Evolutionary conservation across 768 basidiomycete species (phyloP).

Genomic region (Suillus variegatus): DNA sequence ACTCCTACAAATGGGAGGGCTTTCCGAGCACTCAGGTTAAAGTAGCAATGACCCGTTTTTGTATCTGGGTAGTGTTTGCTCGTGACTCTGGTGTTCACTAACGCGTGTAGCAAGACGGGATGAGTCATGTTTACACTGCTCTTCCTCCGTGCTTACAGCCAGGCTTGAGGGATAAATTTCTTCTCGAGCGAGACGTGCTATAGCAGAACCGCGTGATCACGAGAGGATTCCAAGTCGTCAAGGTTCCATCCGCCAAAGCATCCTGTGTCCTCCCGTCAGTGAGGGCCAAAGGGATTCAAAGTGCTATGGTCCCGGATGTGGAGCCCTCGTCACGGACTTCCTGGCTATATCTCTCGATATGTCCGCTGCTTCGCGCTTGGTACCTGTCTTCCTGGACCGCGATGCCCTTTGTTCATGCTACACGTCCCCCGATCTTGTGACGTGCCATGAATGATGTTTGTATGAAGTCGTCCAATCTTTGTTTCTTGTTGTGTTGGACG

Average conservation of each 20-base stretch:
- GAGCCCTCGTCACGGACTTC: constrained; percentile 17
- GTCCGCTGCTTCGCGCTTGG: constrained; percentile 23
- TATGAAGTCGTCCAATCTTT: neutral
- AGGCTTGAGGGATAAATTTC: constrained; percentile 3
- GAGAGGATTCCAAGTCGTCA: constrained; percentile 9
- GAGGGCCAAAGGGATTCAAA: constrained; percentile 4
- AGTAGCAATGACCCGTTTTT: constrained; percentile 4
- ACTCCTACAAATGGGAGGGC: constrained; percentile 17
- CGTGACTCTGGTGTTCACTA: constrained; percentile 7
- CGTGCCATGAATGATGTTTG: constrained; percentile 8
- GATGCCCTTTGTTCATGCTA: constrained; percentile 21
- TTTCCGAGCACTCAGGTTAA: constrained; percentile 7
- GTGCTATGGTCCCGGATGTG: constrained; percentile 4
- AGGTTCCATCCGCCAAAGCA: constrained; percentile 9
- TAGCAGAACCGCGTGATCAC: constrained; percentile 9
- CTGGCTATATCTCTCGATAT: constrained; percentile 19
- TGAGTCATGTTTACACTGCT: constrained; percentile 4
- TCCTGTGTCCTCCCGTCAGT: constrained; percentile 4
- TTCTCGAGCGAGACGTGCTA: constrained; percentile 7
- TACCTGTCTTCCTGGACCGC: constrained; percentile 25
- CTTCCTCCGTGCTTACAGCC: constrained; percentile 7
- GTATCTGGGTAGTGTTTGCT: constrained; percentile 2
- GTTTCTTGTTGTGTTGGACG: constrained; percentile 29
- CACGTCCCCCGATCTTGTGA: constrained; percentile 4
- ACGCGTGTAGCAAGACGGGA: constrained; percentile 9